A percentile compares a stretch with the other conserved stretches of the same genome.
Conservation (phyloP, 495 filamentous ascomycete genomes). For the Podospora fimiseda region DNA sequence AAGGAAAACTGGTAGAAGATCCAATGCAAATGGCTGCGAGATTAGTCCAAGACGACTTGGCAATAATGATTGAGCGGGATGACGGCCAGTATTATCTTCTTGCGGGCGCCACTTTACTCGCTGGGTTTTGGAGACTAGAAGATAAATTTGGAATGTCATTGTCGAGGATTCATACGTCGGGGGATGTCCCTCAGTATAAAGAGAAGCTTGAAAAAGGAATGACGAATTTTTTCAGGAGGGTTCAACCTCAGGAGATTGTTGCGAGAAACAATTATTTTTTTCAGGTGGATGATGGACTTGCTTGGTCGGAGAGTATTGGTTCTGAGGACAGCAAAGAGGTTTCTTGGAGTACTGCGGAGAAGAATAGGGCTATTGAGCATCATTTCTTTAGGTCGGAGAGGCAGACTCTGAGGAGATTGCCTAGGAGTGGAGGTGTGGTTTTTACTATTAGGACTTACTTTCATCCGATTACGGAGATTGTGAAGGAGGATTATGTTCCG, state of each 20-base stretch:
- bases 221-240: conserved; percentile 68
- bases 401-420: conserved; percentile 68
- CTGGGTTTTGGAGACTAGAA: conserved; percentile 80
- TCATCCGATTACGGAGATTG: conserved; percentile 59
- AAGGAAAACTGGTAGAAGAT: conserved; percentile 66
- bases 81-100: conserved; percentile 84
- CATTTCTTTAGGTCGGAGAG: conserved; percentile 78
- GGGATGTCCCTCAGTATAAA: conserved; percentile 70
- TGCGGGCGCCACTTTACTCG: conserved; percentile 70
- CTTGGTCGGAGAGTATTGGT: conserved; percentile 72
- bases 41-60: conserved; percentile 78
- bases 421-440: conserved; percentile 66
- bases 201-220: conserved; percentile 78
- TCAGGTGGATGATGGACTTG: conserved; percentile 65
- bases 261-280: conserved; percentile 64
- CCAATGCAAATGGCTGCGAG: conserved; percentile 72
- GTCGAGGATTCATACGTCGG: conserved; percentile 77
- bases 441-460: conserved; percentile 81
- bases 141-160: conserved; percentile 84
- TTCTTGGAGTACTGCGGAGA: conserved; percentile 72
- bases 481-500: conserved; percentile 63
- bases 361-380: conserved; percentile 65
- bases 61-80: conserved; percentile 72
- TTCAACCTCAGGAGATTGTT: conserved; percentile 60
- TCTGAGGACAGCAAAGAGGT: conserved; percentile 56